These are phyloP conservation scores for Tolypocladium guangdongense DNA, from an alignment of 2,329 filamentous ascomycete species.

Conservation along the genomic window DNA sequence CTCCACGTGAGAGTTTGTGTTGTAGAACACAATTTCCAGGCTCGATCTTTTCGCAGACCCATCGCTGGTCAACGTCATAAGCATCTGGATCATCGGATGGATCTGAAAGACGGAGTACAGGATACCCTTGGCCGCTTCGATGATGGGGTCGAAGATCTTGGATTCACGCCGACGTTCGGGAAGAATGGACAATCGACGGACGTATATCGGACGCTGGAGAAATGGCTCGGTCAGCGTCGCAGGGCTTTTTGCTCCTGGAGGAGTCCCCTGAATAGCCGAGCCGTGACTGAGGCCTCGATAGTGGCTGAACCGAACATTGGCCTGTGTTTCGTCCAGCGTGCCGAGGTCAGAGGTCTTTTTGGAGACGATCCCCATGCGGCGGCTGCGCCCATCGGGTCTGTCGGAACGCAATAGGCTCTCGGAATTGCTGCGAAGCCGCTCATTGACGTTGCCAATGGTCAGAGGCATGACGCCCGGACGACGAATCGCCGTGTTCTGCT, in stretches of 20 bases:
- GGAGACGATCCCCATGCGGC: slow-evolving; percentile 54
- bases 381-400: slow-evolving; percentile 41
- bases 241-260: slow-evolving; percentile 38
- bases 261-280: slow-evolving; percentile 52
- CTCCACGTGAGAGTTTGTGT: slow-evolving; percentile 55
- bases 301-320: slow-evolving; percentile 55
- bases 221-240: slow-evolving; percentile 47
- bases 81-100: slow-evolving; percentile 55
- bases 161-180: slow-evolving; percentile 54
- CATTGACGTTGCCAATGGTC: slow-evolving; percentile 58
- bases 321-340: slow-evolving; percentile 51
- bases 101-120: slow-evolving; percentile 58
- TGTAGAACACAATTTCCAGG: slow-evolving; percentile 57
- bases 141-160: slow-evolving; percentile 46
- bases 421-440: slow-evolving; percentile 56
- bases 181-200: slow-evolving; percentile 51
- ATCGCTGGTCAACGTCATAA: slow-evolving; percentile 51
- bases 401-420: slow-evolving; percentile 46
- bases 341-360: slow-evolving; percentile 49
- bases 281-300: slow-evolving; percentile 57
- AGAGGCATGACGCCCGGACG: slow-evolving; percentile 63
- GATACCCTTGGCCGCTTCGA: slow-evolving; percentile 56
- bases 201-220: slow-evolving; percentile 49
- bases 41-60: slow-evolving; percentile 50
- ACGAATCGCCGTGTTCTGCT: slow-evolving; percentile 53